Evolutionary conservation across 169 alveolate genomes (phyloP).

Genomic region (Cryptosporidium ubiquitum): DNA sequence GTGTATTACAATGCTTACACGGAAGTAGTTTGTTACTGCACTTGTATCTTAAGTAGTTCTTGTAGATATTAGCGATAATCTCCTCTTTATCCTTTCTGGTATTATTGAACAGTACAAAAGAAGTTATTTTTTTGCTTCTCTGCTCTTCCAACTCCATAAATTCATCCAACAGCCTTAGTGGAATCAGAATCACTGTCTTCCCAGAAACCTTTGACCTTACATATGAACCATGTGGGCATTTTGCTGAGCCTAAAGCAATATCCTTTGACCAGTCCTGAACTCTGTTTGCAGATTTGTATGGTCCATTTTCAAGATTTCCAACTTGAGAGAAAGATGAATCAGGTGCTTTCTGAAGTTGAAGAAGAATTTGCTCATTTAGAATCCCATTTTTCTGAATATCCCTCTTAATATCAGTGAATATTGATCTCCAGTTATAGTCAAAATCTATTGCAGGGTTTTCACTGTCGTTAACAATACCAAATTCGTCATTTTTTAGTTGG

Average conservation of each 20-base stretch:
- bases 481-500: background rate
- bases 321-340: background rate
- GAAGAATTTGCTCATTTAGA: constrained; percentile 2
- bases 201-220: constrained; percentile 31
- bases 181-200: constrained; percentile 13
- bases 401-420: constrained; percentile 37
- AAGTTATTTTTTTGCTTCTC: constrained; percentile 43
- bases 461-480: background rate
- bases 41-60: constrained; percentile 32
- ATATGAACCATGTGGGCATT: constrained; percentile 60
- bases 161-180: constrained; percentile 20
- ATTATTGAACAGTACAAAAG: constrained; percentile 4
- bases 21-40: constrained; percentile 36
- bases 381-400: constrained; percentile 42
- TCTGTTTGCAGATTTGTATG: background rate
- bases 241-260: constrained; percentile 52
- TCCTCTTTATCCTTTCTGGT: background rate
- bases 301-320: background rate
- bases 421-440: constrained; percentile 55
- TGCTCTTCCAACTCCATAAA: constrained; percentile 27
- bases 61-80: constrained; percentile 19
- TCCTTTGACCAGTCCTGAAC: constrained; percentile 66
- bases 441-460: background rate
- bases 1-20: constrained; percentile 23
- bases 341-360: background rate